Evolutionary conservation across 805 yeast species (phyloP).

Genomic region (Pichia deserticola): DNA sequence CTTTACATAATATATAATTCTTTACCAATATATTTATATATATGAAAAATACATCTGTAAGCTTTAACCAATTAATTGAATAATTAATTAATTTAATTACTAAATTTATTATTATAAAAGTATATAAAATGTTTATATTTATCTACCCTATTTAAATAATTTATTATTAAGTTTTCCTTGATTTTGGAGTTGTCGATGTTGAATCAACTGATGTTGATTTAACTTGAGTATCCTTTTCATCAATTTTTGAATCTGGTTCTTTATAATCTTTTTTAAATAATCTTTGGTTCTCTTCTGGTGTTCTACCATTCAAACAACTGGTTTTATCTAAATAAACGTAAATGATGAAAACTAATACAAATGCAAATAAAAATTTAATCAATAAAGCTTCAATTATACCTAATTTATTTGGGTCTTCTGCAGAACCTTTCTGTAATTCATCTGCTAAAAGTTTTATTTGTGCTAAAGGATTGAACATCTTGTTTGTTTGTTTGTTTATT

Average conservation of each 20-base stretch:
- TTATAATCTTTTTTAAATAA: conserved; percentile 2
- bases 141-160: too few species aligned
- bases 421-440: background rate
- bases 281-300: conserved; percentile 17
- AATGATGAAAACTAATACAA: conserved; percentile 13
- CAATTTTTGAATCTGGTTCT: background rate
- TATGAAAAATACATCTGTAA: too few species aligned
- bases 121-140: too few species aligned
- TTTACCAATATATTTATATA: too few species aligned
- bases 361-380: conserved; percentile 20
- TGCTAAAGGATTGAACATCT: conserved; percentile 15
- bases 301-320: conserved; percentile 14
- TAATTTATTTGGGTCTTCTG: conserved; percentile 6
- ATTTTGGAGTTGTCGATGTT: too few species aligned
- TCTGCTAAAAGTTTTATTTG: conserved; percentile 10
- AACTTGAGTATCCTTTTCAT: background rate
- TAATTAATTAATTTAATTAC: too few species aligned
- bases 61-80: too few species aligned
- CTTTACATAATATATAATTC: too few species aligned
- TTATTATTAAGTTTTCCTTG: too few species aligned
- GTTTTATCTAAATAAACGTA: conserved; percentile 22
- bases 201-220: too few species aligned
- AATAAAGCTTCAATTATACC: conserved; percentile 16
- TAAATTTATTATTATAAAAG: too few species aligned
- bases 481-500: too few species aligned